Evolutionary conservation across 805 yeast genomes (phyloP).

Genomic region (Starmera quercuum): DNA sequence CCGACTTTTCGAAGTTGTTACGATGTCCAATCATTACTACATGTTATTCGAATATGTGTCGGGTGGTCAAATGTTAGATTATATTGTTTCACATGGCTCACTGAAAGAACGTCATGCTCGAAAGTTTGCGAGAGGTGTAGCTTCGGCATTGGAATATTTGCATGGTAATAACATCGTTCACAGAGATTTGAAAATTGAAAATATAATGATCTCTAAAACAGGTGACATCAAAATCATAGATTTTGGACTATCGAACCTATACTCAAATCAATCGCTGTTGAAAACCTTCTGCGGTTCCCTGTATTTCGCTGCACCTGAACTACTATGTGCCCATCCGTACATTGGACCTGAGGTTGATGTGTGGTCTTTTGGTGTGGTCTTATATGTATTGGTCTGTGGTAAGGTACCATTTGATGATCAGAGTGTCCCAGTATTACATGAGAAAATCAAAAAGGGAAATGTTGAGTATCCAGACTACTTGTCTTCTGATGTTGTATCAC

Average conservation of each 20-base stretch:
- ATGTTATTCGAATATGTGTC: slow-evolving; percentile 95
- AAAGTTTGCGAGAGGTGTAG: slow-evolving; percentile 90
- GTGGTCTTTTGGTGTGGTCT: slow-evolving; percentile 97
- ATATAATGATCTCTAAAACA: slow-evolving; percentile 85
- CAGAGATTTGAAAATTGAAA: slow-evolving; percentile 93
- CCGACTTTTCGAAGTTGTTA: slow-evolving; percentile 84
- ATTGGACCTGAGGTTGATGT: slow-evolving; percentile 96
- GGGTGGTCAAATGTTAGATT: slow-evolving; percentile 97
- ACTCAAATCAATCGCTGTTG: slow-evolving; percentile 59
- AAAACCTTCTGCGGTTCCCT: slow-evolving; percentile 96
- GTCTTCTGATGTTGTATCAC: slow-evolving; percentile 70
- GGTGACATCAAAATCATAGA: slow-evolving; percentile 96
- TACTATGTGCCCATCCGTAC: slow-evolving; percentile 86
- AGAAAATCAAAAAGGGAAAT: slow-evolving; percentile 84
- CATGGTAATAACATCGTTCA: slow-evolving; percentile 94
- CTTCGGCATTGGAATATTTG: slow-evolving; percentile 87
- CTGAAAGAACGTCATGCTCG: slow-evolving; percentile 91
- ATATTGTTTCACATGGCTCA: slow-evolving; percentile 93
- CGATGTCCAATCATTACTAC: slow-evolving; percentile 95
- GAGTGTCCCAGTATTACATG: slow-evolving; percentile 84
- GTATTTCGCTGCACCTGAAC: slow-evolving; percentile 97
- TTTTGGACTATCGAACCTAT: slow-evolving; percentile 90
- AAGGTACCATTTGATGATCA: slow-evolving; percentile 98
- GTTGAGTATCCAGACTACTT: slow-evolving; percentile 86
- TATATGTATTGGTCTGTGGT: slow-evolving; percentile 93